A percentile compares a stretch with the other conserved stretches of the same genome.
These are phyloP conservation scores for Mucor saturninus DNA, from an alignment of 371 early-diverging fungal species.

Conservation along the genomic window DNA sequence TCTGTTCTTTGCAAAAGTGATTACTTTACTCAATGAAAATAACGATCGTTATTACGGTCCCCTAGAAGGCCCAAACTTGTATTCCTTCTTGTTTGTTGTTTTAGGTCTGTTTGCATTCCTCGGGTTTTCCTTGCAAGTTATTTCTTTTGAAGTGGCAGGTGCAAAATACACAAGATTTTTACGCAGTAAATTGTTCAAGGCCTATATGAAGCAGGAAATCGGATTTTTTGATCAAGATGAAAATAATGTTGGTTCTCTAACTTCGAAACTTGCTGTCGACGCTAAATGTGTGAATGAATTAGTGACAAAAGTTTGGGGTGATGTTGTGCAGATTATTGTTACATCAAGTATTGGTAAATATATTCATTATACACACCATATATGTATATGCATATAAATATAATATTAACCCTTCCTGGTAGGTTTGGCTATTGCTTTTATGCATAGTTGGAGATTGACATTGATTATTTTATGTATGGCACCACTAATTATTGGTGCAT, in stretches of 20 bases:
- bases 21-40: conserved; percentile 23
- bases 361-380: no score
- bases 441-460: conserved; percentile 59
- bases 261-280: conserved; percentile 78
- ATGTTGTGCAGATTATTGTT: conserved; percentile 57
- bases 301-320: conserved; percentile 68
- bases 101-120: conserved; percentile 56
- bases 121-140: conserved; percentile 32
- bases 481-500: conserved; percentile 54
- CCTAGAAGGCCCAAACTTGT: conserved; percentile 64
- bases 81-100: conserved; percentile 72
- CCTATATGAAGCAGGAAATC: conserved; percentile 78
- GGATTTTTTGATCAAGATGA: conserved; percentile 83
- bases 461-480: conserved; percentile 59
- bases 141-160: conserved; percentile 48
- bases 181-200: conserved; percentile 55
- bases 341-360: conserved; percentile 45
- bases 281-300: conserved; percentile 66
- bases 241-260: conserved; percentile 78
- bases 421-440: conserved; percentile 55
- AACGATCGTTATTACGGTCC: conserved; percentile 31
- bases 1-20: conserved; percentile 21
- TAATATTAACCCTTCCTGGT: neutral
- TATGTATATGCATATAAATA: neutral
- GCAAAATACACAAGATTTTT: conserved; percentile 62